phyloP scores from a whole-genome alignment of 169 alveolate genomes.

The Cryptosporidium ubiquitum region DNA sequence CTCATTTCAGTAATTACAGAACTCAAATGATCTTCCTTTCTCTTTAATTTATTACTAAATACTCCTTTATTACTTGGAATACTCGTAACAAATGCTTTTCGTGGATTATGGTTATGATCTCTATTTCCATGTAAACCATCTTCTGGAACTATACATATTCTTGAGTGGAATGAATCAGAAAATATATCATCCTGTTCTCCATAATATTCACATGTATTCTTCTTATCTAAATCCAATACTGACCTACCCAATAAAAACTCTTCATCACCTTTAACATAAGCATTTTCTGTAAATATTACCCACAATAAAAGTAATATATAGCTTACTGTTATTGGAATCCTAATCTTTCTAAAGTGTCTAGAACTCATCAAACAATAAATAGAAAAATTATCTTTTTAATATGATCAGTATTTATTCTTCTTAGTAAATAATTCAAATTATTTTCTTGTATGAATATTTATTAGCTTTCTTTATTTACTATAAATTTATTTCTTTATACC shows the following conservation, averaged over 20 bases:
- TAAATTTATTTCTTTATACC: too few relatives aligned
- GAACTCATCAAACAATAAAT: background rate
- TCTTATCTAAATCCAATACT: conserved; percentile 5
- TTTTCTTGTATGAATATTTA: too few relatives aligned
- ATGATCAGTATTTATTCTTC: too few relatives aligned
- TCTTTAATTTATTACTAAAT: background rate
- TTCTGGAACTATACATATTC: conserved; percentile 51
- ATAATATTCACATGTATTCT: conserved; percentile 25
- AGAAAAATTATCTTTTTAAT: background rate
- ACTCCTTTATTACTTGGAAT: too few relatives aligned
- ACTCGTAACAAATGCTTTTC: background rate
- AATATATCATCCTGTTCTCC: background rate
- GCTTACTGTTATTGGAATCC: background rate
- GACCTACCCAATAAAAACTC: conserved; percentile 20
- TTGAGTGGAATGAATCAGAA: background rate
- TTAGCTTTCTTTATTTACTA: too few relatives aligned
- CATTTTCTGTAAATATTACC: background rate
- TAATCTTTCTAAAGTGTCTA: background rate
- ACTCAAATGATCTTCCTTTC: background rate
- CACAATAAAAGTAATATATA: background rate
- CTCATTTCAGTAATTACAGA: background rate
- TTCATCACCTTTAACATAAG: background rate
- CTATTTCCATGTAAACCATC: conserved; percentile 51
- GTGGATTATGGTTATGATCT: background rate
- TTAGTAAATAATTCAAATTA: too few relatives aligned